Percentiles rank a stretch among this genome's conserved stretches.
These are phyloP conservation scores for Glebionis coronaria DNA, from an alignment of 129 eudicot species.

Conservation along the genomic window DNA sequence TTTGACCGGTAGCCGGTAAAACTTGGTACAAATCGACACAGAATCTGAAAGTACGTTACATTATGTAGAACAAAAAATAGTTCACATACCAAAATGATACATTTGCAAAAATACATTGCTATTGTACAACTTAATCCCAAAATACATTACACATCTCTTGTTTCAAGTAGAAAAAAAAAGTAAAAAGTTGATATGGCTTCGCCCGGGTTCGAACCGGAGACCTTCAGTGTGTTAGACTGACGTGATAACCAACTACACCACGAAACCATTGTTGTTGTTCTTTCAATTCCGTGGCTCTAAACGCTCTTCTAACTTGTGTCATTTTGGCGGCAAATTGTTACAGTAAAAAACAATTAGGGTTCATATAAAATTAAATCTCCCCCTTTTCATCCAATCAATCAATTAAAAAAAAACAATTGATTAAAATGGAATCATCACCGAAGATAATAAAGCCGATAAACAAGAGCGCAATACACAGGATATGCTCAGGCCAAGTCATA, in stretches of 20 bases:
- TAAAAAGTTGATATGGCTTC: constrained; percentile 25
- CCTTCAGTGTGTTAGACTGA: constrained; percentile 86
- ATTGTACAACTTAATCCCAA: too few species aligned
- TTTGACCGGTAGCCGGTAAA: too few species aligned
- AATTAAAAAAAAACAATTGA: too few species aligned
- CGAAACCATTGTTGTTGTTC: constrained; percentile 33
- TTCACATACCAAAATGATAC: too few species aligned
- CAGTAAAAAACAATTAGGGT: constrained; percentile 22
- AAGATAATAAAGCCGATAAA: constrained; percentile 63
- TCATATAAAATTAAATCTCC: constrained; percentile 7
- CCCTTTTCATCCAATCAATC: constrained; percentile 5
- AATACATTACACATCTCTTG: too few species aligned
- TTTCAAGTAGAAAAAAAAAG: not conserved
- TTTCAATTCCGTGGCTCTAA: too few species aligned
- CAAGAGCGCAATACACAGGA: constrained; percentile 78
- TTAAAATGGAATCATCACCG: constrained; percentile 28
- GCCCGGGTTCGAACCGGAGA: constrained; percentile 80
- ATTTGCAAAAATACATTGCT: too few species aligned
- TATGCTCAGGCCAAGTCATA: constrained; percentile 90
- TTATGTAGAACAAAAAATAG: too few species aligned
- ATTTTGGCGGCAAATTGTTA: constrained; percentile 33
- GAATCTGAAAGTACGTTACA: too few species aligned
- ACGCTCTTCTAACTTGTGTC: not conserved
- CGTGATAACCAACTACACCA: constrained; percentile 89
- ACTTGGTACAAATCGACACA: too few species aligned